These are phyloP conservation scores for Talaromyces proteolyticus DNA, from an alignment of 495 filamentous ascomycete species.

Conservation along the genomic window DNA sequence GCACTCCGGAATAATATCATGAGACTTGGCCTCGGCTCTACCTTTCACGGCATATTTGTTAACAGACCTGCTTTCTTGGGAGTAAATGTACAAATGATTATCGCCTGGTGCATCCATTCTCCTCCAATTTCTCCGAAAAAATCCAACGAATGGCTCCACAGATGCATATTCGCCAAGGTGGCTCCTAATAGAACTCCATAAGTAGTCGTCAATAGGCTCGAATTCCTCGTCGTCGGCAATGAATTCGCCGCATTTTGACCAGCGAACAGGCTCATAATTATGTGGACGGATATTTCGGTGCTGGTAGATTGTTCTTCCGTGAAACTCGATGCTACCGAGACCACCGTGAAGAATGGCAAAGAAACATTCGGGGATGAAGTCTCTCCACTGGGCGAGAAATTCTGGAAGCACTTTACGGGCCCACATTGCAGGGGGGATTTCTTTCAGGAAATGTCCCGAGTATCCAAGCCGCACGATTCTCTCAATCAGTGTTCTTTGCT, in stretches of 20 bases:
- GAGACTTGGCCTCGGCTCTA: too few species aligned
- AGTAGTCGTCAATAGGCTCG: slow-evolving; percentile 16
- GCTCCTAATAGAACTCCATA: slow-evolving; percentile 8
- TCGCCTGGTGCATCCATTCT: too few species aligned
- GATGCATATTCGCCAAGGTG: background rate
- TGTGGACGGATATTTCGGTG: slow-evolving; percentile 3
- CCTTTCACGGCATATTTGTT: too few species aligned
- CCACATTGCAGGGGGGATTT: slow-evolving; percentile 21
- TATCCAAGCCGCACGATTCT: slow-evolving; percentile 14
- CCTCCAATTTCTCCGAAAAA: background rate
- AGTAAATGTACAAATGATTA: too few species aligned
- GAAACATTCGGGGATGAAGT: slow-evolving; percentile 35
- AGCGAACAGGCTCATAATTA: slow-evolving; percentile 13
- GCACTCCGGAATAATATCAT: too few species aligned
- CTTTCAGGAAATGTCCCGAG: slow-evolving; percentile 9
- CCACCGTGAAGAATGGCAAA: slow-evolving; percentile 23
- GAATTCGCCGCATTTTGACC: slow-evolving; percentile 7
- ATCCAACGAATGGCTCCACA: background rate
- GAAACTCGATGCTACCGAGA: slow-evolving; percentile 12
- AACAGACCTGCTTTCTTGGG: too few species aligned
- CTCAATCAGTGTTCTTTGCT: slow-evolving; percentile 20
- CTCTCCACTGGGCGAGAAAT: slow-evolving; percentile 41
- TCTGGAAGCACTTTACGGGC: slow-evolving; percentile 29
- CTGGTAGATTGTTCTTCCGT: slow-evolving; percentile 10
- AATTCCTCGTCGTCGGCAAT: slow-evolving; percentile 4